Conservation (phyloP, 345 rosid genomes). For the Citrus mangshanensis region DNA sequence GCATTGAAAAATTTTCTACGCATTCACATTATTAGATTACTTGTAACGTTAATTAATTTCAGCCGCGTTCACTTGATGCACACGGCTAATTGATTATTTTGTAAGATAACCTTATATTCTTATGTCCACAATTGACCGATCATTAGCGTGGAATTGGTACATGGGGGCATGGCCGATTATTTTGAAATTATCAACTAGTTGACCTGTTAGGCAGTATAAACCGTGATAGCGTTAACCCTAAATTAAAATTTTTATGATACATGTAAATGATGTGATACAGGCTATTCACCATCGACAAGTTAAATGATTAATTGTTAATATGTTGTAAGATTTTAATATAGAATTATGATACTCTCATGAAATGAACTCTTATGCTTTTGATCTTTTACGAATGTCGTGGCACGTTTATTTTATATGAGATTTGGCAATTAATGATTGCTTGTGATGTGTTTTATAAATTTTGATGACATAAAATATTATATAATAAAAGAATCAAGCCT, state of each 20-base stretch:
- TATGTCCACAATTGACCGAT: not conserved
- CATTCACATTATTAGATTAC: not conserved
- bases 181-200: not conserved
- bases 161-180: not conserved
- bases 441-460: not conserved
- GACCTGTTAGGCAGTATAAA: not conserved
- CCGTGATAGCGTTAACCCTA: too few relatives aligned
- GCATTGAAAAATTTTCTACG: not conserved
- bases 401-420: fast-evolving
- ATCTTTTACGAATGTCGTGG: fast-evolving
- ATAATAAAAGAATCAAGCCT: not conserved
- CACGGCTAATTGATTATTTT: not conserved
- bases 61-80: not conserved
- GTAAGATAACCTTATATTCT: not conserved
- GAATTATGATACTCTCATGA: fast-evolving
- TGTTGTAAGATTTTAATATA: too few relatives aligned
- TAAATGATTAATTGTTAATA: too few relatives aligned
- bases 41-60: too few relatives aligned
- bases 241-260: not conserved
- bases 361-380: fast-evolving
- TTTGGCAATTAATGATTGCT: not conserved
- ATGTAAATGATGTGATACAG: not conserved
- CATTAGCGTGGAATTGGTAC: not conserved
- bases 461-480: not conserved
- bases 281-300: fast-evolving